phyloP scores from a whole-genome alignment of 176 grass and related monocot species.

The Tillandsia fasciculata region DNA sequence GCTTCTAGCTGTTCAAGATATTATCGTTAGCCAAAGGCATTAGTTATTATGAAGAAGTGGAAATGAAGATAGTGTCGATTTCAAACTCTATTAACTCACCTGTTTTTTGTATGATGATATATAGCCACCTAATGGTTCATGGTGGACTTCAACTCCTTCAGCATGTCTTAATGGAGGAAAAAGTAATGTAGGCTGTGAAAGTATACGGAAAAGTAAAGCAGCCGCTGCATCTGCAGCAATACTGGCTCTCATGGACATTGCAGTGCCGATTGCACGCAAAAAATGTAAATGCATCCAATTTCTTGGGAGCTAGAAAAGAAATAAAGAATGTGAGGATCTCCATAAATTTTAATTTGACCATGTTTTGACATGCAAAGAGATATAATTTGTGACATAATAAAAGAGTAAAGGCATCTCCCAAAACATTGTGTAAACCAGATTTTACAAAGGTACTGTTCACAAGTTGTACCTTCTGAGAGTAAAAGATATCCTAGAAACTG shows the following conservation, averaged over 20 bases:
- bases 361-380: not conserved
- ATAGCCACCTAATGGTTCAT: constrained; percentile 79
- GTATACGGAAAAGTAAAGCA: constrained; percentile 93
- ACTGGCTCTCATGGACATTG: constrained; percentile 96
- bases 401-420: not conserved
- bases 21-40: constrained; percentile 12
- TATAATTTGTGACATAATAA: not conserved
- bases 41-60: constrained; percentile 1
- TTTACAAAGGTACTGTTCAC: not conserved
- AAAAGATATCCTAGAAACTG: not conserved
- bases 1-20: constrained; percentile 57
- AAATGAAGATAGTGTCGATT: not conserved
- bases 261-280: constrained; percentile 84
- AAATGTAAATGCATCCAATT: constrained; percentile 99
- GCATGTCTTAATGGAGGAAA: constrained; percentile 90
- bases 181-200: constrained; percentile 87
- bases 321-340: constrained; percentile 16
- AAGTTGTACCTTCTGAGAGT: not conserved
- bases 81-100: constrained; percentile 43
- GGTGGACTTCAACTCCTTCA: constrained; percentile 78
- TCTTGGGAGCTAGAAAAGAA: constrained; percentile 66
- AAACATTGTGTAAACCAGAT: not conserved
- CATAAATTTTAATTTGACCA: constrained; percentile 8
- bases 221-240: constrained; percentile 92
- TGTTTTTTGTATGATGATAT: constrained; percentile 91